Conservation (phyloP, 106 monocot genomes). For the Dendrobium officinale region DNA sequence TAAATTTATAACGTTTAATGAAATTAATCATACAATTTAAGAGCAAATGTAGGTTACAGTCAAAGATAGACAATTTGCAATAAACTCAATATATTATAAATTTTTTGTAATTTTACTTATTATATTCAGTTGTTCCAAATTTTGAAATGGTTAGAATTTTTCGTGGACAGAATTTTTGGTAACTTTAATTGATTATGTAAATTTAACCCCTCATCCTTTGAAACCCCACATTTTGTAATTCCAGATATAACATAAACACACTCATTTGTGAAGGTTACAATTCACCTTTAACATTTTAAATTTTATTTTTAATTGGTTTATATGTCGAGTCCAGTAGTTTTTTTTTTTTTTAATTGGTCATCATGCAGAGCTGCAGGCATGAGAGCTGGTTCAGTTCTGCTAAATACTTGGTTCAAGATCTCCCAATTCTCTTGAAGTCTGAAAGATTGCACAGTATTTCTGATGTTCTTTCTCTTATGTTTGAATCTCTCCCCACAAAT, state of each 20-base stretch:
- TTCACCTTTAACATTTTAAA: not conserved
- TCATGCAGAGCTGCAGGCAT: slow-evolving; percentile 83
- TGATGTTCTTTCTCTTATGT: slow-evolving; percentile 49
- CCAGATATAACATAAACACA: not conserved
- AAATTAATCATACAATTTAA: too few species aligned
- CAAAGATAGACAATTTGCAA: too few species aligned
- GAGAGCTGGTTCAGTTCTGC: slow-evolving; percentile 66
- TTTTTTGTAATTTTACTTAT: too few species aligned
- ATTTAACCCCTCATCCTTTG: not conserved
- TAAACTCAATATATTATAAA: too few species aligned
- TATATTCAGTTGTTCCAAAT: too few species aligned
- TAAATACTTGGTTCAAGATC: slow-evolving; percentile 68
- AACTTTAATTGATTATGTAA: too few species aligned
- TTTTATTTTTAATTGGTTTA: slow-evolving; percentile 1
- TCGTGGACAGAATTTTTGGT: too few species aligned
- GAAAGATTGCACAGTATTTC: slow-evolving; percentile 29
- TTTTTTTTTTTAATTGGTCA: not conserved
- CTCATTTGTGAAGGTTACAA: not conserved
- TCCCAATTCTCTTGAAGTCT: slow-evolving; percentile 52
- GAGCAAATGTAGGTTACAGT: too few species aligned
- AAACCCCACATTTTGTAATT: not conserved
- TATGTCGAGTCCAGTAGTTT: not conserved
- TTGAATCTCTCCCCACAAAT: slow-evolving; percentile 52
- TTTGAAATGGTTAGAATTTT: too few species aligned
- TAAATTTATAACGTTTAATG: too few species aligned